Conservation (phyloP, 2,329 filamentous ascomycete species). For the Aspergillus niger region DNA sequence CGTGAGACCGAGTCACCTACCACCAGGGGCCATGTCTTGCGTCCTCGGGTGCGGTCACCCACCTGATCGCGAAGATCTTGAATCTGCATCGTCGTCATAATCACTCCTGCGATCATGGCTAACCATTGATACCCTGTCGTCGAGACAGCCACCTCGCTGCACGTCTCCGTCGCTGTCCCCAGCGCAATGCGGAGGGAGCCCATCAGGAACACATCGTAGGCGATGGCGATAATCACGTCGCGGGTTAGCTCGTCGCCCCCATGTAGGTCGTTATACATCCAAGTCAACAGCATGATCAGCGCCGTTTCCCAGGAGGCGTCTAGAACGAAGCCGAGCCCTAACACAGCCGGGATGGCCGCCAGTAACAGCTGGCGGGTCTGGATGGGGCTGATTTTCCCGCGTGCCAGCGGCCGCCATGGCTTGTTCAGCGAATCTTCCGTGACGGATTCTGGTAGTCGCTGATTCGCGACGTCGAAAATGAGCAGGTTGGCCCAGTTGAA, state of each 20-base stretch:
- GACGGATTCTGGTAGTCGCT: conserved; percentile 37
- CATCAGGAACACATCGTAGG: conserved; percentile 23
- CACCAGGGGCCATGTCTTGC: too few species aligned
- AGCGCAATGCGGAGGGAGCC: conserved; percentile 21
- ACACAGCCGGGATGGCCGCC: conserved; percentile 21
- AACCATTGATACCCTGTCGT: background rate
- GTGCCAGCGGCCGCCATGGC: conserved; percentile 38
- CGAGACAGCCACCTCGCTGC: background rate
- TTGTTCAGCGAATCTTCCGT: conserved; percentile 48
- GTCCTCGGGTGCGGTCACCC: too few species aligned
- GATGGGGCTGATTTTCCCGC: conserved; percentile 23
- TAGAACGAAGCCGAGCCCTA: conserved; percentile 23
- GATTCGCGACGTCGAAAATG: conserved; percentile 44
- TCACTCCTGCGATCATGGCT: too few species aligned
- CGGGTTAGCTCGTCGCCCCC: conserved; percentile 31
- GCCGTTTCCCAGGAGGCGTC: conserved; percentile 29
- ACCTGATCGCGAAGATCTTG: too few species aligned
- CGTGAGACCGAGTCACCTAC: too few species aligned
- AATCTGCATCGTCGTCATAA: too few species aligned
- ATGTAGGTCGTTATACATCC: conserved; percentile 47
- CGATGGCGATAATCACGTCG: conserved; percentile 30
- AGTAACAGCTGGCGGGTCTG: conserved; percentile 29
- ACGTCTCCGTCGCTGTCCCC: background rate
- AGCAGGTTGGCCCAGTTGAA: conserved; percentile 38
- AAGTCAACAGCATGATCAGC: conserved; percentile 36